Conservation (phyloP, 2,329 filamentous ascomycete genomes). For the Aspergillus versicolor region DNA sequence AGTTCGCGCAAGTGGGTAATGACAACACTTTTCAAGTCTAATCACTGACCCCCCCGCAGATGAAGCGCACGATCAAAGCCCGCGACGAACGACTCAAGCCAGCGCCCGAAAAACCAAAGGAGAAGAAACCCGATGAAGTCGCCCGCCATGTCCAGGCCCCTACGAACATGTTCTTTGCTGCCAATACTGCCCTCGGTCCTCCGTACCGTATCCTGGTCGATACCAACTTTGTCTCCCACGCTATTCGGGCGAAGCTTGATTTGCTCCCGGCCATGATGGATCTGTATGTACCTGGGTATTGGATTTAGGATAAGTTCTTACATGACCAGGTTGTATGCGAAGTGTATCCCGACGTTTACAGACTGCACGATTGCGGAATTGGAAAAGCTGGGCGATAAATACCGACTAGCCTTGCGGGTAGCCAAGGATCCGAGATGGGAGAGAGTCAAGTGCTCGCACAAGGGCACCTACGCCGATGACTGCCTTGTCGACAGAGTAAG, state of each 20-base stretch:
- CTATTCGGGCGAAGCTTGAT: slow-evolving; percentile 86
- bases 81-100: slow-evolving; percentile 24
- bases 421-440: slow-evolving; percentile 89
- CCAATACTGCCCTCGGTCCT: slow-evolving; percentile 81
- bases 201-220: slow-evolving; percentile 80
- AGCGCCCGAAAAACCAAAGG: slow-evolving; percentile 15
- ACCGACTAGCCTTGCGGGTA: slow-evolving; percentile 79
- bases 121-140: slow-evolving; percentile 14
- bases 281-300: slow-evolving; percentile 33
- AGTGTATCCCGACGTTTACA: slow-evolving; percentile 85
- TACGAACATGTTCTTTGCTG: slow-evolving; percentile 81
- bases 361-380: slow-evolving; percentile 79
- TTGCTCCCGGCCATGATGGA: slow-evolving; percentile 90
- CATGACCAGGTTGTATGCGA: slow-evolving; percentile 69
- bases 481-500: slow-evolving; percentile 70
- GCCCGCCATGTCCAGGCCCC: slow-evolving; percentile 48
- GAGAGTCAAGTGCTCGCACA: slow-evolving; percentile 83
- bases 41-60: slow-evolving; percentile 5
- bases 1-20: slow-evolving; percentile 77
- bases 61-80: slow-evolving; percentile 23
- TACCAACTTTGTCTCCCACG: slow-evolving; percentile 89
- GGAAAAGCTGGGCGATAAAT: slow-evolving; percentile 86
- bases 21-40: background rate
- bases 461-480: slow-evolving; percentile 84
- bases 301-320: too few species aligned